Evolutionary conservation across 179 eudicot species (phyloP).

Genomic region (Patellifolia procumbens): DNA sequence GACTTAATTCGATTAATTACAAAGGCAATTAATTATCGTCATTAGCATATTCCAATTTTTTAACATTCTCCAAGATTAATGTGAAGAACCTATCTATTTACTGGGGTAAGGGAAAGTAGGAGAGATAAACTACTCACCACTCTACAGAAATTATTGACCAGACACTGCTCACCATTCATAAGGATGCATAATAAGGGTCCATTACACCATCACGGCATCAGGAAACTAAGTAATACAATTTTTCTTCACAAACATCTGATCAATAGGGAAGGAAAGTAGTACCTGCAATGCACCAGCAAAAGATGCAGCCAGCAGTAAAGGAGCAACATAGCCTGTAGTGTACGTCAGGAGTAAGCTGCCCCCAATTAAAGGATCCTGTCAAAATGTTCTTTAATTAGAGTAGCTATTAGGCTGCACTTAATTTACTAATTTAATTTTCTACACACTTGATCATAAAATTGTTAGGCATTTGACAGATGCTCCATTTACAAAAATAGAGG

Average conservation of each 20-base stretch:
- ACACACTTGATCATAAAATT: neutral
- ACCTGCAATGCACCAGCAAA: conserved; percentile 99
- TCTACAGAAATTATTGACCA: neutral
- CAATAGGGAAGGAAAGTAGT: conserved; percentile 16
- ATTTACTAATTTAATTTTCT: neutral
- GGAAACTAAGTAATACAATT: conserved; percentile 2
- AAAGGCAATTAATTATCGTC: too few species aligned
- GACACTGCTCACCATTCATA: neutral
- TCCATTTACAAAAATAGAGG: conserved; percentile 3
- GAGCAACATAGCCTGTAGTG: conserved; percentile 97
- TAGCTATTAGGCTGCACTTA: neutral
- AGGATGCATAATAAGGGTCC: neutral
- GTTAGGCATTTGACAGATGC: neutral
- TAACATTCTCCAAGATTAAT: too few species aligned
- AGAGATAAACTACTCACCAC: too few species aligned
- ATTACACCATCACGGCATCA: neutral
- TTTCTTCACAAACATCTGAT: neutral
- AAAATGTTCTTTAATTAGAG: conserved; percentile 4
- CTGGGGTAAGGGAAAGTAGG: too few species aligned
- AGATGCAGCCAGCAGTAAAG: conserved; percentile 95
- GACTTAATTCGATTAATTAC: too few species aligned
- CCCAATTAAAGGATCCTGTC: conserved; percentile 87
- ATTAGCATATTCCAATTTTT: too few species aligned
- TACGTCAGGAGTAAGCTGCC: conserved; percentile 91
- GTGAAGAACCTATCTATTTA: too few species aligned